Conservation (phyloP, 2,329 filamentous ascomycete species). For the Malbranchea zuffiana region DNA sequence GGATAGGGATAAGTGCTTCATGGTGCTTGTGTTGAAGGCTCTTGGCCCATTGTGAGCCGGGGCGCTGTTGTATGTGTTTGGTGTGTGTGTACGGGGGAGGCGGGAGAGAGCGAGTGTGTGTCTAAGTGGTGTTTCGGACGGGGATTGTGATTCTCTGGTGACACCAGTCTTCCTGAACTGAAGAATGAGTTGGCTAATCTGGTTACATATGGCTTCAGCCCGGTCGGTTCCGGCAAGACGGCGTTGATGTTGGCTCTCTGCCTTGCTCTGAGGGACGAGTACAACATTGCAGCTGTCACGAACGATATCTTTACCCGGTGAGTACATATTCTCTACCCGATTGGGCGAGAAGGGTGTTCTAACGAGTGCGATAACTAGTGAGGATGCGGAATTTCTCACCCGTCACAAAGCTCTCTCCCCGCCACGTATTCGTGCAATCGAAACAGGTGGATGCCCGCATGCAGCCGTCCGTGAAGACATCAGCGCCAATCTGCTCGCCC, state of each 20-base stretch:
- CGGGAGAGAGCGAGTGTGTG: no score
- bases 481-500: slow-evolving; percentile 78
- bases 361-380: slow-evolving; percentile 36
- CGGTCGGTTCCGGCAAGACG: slow-evolving; percentile 94
- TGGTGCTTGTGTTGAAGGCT: no score
- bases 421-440: slow-evolving; percentile 81
- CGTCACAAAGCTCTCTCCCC: slow-evolving; percentile 72
- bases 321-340: slow-evolving; percentile 6
- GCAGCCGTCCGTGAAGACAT: slow-evolving; percentile 97
- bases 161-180: neutral
- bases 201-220: slow-evolving; percentile 42
- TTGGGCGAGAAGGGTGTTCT: no score
- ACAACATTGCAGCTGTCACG: slow-evolving; percentile 87
- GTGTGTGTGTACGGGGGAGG: no score
- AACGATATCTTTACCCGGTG: slow-evolving; percentile 94
- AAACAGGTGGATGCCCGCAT: slow-evolving; percentile 94
- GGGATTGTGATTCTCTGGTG: no score
- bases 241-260: slow-evolving; percentile 93
- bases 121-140: no score
- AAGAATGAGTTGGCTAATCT: neutral
- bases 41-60: no score
- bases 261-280: slow-evolving; percentile 64
- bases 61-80: no score
- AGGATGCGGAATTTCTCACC: slow-evolving; percentile 96
- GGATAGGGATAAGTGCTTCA: no score